A percentile compares a stretch with the other conserved stretches of the same genome.
Conservation (phyloP, 129 eudicot species). For the Pulicaria dysenterica region DNA sequence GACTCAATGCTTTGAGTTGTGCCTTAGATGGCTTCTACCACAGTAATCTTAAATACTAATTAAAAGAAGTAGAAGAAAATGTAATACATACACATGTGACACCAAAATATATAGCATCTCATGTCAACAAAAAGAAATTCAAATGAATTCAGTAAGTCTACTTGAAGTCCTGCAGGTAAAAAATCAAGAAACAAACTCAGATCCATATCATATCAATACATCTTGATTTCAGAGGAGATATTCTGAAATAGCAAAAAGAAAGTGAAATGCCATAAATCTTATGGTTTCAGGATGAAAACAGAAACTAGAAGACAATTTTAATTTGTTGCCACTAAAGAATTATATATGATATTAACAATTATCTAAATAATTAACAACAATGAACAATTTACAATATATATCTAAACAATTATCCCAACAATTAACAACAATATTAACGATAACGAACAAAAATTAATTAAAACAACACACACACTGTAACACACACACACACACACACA, state of each 20-base stretch:
- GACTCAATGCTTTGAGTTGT: not conserved
- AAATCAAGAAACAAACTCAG: constrained; percentile 3
- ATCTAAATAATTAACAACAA: too few relatives aligned
- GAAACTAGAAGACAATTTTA: constrained; percentile 1
- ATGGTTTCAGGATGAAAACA: constrained; percentile 9
- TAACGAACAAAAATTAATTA: too few relatives aligned
- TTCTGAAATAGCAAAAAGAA: not conserved
- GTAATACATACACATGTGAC: not conserved
- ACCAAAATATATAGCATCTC: not conserved
- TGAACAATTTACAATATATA: too few relatives aligned
- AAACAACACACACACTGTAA: too few relatives aligned
- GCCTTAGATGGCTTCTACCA: not conserved
- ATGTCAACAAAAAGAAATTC: too few relatives aligned
- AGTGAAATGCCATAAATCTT: constrained; percentile 7
- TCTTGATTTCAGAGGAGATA: not conserved
- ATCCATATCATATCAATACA: not conserved
- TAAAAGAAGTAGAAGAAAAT: constrained; percentile 8
- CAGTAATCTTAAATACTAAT: not conserved
- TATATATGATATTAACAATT: too few relatives aligned
- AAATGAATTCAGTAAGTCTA: not conserved
- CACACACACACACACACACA: too few relatives aligned
- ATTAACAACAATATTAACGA: too few relatives aligned
- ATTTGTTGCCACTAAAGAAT: not conserved
- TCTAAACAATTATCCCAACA: too few relatives aligned
- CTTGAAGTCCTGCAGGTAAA: not conserved